Base-by-base conservation (phyloP, 331 rosid species). In the Quercus phellos region DNA sequence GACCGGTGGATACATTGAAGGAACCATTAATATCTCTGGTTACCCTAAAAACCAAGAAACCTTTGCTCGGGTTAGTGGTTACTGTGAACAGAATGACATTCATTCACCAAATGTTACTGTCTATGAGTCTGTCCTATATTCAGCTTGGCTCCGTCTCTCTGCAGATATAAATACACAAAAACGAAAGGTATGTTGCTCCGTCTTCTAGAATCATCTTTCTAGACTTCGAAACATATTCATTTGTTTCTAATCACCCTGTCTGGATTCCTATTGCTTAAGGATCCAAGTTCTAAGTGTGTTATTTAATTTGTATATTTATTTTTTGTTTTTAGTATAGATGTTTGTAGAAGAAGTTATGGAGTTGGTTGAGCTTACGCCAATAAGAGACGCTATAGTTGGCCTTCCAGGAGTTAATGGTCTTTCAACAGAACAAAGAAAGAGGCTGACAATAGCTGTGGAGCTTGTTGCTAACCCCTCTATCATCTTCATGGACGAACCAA, bases 401-500 rank as follows among this genome's bases (percentile, higher is more conserved):
- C 88, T 89, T 75, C 93, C 93, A 0, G 91, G 91, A 72, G 76
- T 87, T 26, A 71, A 84, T 70, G 93, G 93, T 42, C 84, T 89
- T 58, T 85, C 93, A 56, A 87, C 89, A 2, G 93, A 89, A 66
- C 89, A 89, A 56, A 81, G 93, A 53, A 89, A 89, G 67, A 87
- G 93, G 87, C 78, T 89, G 3, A 89, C 93, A 54, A 89, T 89
- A 58, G 93, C 93, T 6, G 93, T 89, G 53, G 93, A 89, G 72
- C 78, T 89, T 55, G 93, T 89, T 68, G 88, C 93, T 26, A 89
- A 89, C 10, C 93, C 93, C 4, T 89, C 90, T 27, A 89, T 89
- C 69, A 87, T 89, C 76, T 89, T 89, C 51, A 89, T 87, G 93
- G 93, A 89, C 67, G 93, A 87, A 78, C 93, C 93, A 30, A 88